Percentiles rank a stretch among this genome's conserved stretches.
Conservation (phyloP, 2,329 filamentous ascomycete genomes). For the Shiraia bambusicola region DNA sequence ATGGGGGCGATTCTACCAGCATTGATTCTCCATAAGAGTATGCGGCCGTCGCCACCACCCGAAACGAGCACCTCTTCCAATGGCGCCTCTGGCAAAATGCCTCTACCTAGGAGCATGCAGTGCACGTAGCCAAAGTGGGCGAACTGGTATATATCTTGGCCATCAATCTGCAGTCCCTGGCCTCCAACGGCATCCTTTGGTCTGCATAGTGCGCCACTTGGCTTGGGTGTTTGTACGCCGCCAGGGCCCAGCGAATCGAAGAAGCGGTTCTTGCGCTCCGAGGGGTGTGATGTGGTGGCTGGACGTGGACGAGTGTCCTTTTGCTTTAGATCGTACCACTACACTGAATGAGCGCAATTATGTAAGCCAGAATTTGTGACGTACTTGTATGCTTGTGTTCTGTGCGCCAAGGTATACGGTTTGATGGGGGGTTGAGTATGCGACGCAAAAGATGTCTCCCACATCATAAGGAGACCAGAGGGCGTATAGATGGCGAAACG, state of each 20-base stretch:
- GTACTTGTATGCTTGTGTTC: conserved; percentile 82
- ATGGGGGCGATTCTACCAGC: conserved; percentile 69
- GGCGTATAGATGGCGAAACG: conserved; percentile 76
- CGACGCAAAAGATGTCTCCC: conserved; percentile 93
- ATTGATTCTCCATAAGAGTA: conserved; percentile 85
- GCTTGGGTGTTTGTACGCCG: conserved; percentile 74
- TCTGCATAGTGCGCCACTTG: conserved; percentile 57
- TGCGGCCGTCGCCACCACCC: conserved; percentile 88
- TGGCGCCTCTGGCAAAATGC: conserved; percentile 68
- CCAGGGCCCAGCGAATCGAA: conserved; percentile 89
- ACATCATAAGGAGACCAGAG: conserved; percentile 93
- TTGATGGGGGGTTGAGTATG: conserved; percentile 75
- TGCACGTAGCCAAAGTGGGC: conserved; percentile 96
- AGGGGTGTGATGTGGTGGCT: conserved; percentile 69
- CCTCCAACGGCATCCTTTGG: conserved; percentile 58
- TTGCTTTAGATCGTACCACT: conserved; percentile 78
- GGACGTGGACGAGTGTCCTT: conserved; percentile 60
- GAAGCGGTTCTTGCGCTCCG: conserved; percentile 79
- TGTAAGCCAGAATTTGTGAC: too few relatives aligned
- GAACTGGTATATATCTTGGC: conserved; percentile 79
- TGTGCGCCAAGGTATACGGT: conserved; percentile 91
- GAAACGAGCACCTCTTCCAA: conserved; percentile 81
- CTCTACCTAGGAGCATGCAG: conserved; percentile 85
- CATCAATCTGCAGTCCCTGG: conserved; percentile 76
- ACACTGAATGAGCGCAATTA: too few relatives aligned